Evolutionary conservation across 2,329 filamentous ascomycete species (phyloP).

Genomic region (Graphilbum fragrans): DNA sequence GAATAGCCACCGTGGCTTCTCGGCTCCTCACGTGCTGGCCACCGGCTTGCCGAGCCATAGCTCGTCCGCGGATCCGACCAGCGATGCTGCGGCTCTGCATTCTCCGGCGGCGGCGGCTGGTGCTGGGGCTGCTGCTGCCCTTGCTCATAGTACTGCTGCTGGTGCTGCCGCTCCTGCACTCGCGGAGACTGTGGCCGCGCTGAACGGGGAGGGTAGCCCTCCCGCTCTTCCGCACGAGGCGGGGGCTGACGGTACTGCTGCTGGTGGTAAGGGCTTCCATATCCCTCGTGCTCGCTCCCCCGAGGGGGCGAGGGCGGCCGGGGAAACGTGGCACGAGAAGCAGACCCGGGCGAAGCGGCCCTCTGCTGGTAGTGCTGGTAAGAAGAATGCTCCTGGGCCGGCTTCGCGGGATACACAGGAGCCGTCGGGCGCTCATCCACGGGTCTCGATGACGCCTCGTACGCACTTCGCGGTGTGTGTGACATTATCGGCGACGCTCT

Average conservation of each 20-base stretch:
- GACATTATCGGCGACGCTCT: neutral
- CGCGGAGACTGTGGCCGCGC: too few species aligned
- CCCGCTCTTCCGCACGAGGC: neutral
- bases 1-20: neutral
- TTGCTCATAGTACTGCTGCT: conserved; percentile 1
- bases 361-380: neutral
- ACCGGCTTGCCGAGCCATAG: conserved; percentile 5
- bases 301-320: neutral
- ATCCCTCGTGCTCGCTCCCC: neutral
- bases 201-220: too few species aligned
- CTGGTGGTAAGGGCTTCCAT: neutral
- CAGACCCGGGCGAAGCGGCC: neutral
- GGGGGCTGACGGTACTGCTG: conserved; percentile 2
- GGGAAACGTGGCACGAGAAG: neutral
- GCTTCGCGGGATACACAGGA: neutral
- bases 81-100: neutral
- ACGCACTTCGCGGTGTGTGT: neutral
- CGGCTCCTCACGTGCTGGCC: neutral
- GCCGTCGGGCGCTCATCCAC: too few species aligned
- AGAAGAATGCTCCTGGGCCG: neutral
- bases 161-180: too few species aligned
- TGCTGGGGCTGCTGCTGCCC: conserved; percentile 2
- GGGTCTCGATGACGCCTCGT: too few species aligned
- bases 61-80: conserved; percentile 3
- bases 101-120: neutral